Evolutionary conservation across 176 grass and related monocot species (phyloP).

Genomic region (Eremochloa ophiuroides): DNA sequence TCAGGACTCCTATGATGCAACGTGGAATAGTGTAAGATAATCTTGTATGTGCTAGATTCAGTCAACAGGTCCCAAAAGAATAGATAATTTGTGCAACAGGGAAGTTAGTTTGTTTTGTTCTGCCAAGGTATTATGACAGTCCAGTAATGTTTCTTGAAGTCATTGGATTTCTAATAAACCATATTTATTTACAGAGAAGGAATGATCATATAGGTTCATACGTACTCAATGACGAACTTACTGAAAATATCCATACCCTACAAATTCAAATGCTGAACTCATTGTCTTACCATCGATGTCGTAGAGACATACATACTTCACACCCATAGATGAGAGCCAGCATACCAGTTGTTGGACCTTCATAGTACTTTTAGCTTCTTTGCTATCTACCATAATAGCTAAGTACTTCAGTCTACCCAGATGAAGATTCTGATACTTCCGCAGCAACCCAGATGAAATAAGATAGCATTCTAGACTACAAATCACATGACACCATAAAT

Average conservation of each 20-base stretch:
- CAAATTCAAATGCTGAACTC: neutral
- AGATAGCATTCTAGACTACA: conserved; percentile 51
- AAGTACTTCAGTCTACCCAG: conserved; percentile 47
- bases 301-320: conserved; percentile 71
- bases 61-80: neutral
- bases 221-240: neutral
- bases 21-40: neutral
- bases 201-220: neutral
- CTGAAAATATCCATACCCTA: conserved; percentile 1
- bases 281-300: conserved; percentile 70
- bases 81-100: neutral
- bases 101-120: neutral
- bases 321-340: conserved; percentile 56
- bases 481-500: conserved; percentile 51
- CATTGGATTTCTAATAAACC: conserved; percentile 11
- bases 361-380: conserved; percentile 61
- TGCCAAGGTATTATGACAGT: neutral
- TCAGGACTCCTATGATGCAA: conserved; percentile 56
- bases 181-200: neutral
- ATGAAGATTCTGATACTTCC: conserved; percentile 55
- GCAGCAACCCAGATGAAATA: conserved; percentile 51
- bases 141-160: neutral
- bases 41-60: neutral
- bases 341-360: conserved; percentile 63
- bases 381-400: conserved; percentile 75